These are phyloP conservation scores for Aspergillus costaricaensis DNA, from an alignment of 2,329 filamentous ascomycete genomes.

Conservation along the genomic window DNA sequence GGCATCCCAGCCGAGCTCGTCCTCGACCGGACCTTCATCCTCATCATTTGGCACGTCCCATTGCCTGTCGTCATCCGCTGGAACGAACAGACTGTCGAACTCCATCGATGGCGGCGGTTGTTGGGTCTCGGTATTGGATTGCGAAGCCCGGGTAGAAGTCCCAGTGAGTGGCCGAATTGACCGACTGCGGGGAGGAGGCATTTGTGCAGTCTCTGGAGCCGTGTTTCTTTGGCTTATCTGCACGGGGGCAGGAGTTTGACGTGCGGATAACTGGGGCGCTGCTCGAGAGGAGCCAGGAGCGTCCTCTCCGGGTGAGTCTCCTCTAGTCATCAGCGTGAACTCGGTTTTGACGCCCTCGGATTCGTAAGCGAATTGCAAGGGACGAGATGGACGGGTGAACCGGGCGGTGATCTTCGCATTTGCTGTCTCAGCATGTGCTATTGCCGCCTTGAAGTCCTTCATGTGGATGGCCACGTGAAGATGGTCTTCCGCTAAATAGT, in stretches of 20 bases:
- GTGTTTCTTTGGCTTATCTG: conserved; percentile 21
- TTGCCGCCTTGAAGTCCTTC: conserved; percentile 67
- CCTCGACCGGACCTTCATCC: conserved; percentile 57
- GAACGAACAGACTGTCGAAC: conserved; percentile 63
- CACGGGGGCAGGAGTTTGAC: conserved; percentile 38
- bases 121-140: conserved; percentile 28
- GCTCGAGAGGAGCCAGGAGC: conserved; percentile 44
- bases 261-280: conserved; percentile 44
- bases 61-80: conserved; percentile 59
- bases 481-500: conserved; percentile 60
- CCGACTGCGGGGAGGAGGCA: conserved; percentile 35
- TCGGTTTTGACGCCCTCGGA: conserved; percentile 58
- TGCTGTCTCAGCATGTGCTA: conserved; percentile 62
- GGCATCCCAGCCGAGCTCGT: conserved; percentile 64
- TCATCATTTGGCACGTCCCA: conserved; percentile 63
- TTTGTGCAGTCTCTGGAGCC: conserved; percentile 23
- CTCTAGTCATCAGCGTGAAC: conserved; percentile 67
- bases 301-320: conserved; percentile 49
- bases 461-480: conserved; percentile 65
- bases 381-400: conserved; percentile 62
- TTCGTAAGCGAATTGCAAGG: conserved; percentile 62
- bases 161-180: conserved; percentile 38
- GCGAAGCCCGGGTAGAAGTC: conserved; percentile 26
- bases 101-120: conserved; percentile 43
- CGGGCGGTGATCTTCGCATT: conserved; percentile 57